Conservation (phyloP, 1,284 basidiomycete species). For the Ceratobasidium theobromae region DNA sequence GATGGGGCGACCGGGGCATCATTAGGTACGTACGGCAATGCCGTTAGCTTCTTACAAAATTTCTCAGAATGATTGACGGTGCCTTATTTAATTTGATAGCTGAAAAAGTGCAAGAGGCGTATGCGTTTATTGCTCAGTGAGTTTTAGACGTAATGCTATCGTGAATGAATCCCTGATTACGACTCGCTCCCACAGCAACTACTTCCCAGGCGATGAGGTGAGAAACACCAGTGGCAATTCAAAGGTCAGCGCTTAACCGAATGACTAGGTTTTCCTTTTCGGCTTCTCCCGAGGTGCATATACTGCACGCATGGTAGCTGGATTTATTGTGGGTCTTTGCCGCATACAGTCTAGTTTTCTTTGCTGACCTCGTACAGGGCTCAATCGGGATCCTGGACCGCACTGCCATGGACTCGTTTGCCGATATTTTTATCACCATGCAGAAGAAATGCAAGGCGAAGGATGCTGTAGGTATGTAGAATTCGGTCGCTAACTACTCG, state of each 20-base stretch:
- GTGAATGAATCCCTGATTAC: not conserved
- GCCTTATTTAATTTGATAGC: not conserved
- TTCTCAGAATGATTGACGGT: not conserved
- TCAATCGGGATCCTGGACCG: conserved; percentile 65
- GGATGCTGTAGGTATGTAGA: conserved; percentile 50
- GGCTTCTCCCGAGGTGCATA: conserved; percentile 72
- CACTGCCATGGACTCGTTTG: conserved; percentile 68
- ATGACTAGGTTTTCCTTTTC: conserved; percentile 57
- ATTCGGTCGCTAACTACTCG: not conserved
- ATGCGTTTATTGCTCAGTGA: conserved; percentile 29
- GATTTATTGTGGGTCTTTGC: conserved; percentile 56
- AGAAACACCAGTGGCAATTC: conserved; percentile 1
- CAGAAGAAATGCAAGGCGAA: conserved; percentile 60
- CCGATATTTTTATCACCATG: conserved; percentile 58
- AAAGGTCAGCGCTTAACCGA: not conserved
- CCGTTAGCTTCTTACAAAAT: not conserved
- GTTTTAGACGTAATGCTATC: not conserved
- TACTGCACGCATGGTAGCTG: conserved; percentile 69
- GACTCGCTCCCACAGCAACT: conserved; percentile 52
- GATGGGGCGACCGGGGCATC: conserved; percentile 18
- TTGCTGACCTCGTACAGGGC: conserved; percentile 46
- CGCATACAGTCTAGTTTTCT: not conserved
- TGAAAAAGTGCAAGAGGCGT: conserved; percentile 28
- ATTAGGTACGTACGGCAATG: not conserved
- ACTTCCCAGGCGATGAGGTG: conserved; percentile 67